phyloP scores from a whole-genome alignment of 1,284 basidiomycete genomes.

The Vanrija pseudolonga region DNA sequence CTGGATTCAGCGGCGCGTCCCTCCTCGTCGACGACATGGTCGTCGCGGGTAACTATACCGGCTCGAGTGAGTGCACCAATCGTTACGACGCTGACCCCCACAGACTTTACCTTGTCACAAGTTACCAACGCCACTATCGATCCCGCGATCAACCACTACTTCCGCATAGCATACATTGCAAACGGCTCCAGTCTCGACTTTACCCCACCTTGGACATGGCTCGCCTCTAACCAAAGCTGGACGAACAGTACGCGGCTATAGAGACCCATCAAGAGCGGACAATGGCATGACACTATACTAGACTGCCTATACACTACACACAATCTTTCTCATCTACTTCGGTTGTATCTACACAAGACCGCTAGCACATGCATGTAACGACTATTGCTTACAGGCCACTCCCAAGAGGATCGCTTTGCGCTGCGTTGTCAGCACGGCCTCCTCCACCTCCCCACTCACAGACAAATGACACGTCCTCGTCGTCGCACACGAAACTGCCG shows the following conservation, averaged over 20 bases:
- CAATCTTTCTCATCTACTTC: background rate
- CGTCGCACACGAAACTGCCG: conserved; percentile 42
- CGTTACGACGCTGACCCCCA: background rate
- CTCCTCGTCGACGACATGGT: conserved; percentile 33
- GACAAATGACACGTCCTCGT: conserved; percentile 30
- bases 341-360: background rate
- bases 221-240: conserved; percentile 10
- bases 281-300: background rate
- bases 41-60: conserved; percentile 10
- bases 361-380: background rate
- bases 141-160: conserved; percentile 25
- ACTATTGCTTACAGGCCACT: conserved; percentile 5
- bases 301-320: background rate
- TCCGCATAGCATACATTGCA: conserved; percentile 29
- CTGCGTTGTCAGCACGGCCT: background rate
- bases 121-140: conserved; percentile 5
- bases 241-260: background rate
- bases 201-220: conserved; percentile 20
- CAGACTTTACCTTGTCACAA: conserved; percentile 9
- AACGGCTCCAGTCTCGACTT: conserved; percentile 32
- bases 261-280: background rate
- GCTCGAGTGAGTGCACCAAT: conserved; percentile 13
- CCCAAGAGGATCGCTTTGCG: conserved; percentile 5
- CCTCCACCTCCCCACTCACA: conserved; percentile 16
- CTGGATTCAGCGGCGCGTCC: conserved; percentile 21